Percentiles rank a stretch among this genome's conserved stretches.
Conservation (phyloP, 2,329 filamentous ascomycete genomes). For the Diaporthe sp. region DNA sequence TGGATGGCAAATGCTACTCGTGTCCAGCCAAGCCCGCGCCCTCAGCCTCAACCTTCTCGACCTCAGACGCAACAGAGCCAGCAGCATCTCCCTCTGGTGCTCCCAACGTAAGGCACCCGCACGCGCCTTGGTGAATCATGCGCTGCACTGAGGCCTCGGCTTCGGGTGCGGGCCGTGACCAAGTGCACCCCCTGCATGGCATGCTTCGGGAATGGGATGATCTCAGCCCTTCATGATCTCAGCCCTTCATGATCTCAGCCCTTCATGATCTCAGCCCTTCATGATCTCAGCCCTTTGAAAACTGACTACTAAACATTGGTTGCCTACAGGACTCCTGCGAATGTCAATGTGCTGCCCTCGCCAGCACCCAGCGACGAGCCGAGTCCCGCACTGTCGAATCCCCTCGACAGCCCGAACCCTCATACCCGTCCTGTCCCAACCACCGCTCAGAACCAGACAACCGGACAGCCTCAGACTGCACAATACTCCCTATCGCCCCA, state of each 20-base stretch:
- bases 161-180: background rate
- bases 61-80: constrained; percentile 4
- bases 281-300: background rate
- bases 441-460: constrained; percentile 23
- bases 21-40: constrained; percentile 34
- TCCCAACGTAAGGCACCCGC: constrained; percentile 15
- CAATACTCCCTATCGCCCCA: background rate
- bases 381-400: constrained; percentile 54
- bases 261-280: background rate
- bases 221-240: no score
- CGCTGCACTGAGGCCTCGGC: background rate
- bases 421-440: constrained; percentile 40
- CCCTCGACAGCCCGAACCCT: constrained; percentile 48
- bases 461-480: background rate
- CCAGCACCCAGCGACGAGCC: constrained; percentile 72
- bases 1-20: constrained; percentile 41
- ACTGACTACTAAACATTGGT: constrained; percentile 9
- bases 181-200: background rate
- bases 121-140: background rate
- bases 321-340: constrained; percentile 35
- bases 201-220: background rate
- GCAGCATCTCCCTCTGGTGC: background rate
- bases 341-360: constrained; percentile 62
- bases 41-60: constrained; percentile 3
- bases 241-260: no score